Base-by-base conservation (phyloP, 2,329 filamentous ascomycete genomes). In the Elsinoe ampelina region DNA sequence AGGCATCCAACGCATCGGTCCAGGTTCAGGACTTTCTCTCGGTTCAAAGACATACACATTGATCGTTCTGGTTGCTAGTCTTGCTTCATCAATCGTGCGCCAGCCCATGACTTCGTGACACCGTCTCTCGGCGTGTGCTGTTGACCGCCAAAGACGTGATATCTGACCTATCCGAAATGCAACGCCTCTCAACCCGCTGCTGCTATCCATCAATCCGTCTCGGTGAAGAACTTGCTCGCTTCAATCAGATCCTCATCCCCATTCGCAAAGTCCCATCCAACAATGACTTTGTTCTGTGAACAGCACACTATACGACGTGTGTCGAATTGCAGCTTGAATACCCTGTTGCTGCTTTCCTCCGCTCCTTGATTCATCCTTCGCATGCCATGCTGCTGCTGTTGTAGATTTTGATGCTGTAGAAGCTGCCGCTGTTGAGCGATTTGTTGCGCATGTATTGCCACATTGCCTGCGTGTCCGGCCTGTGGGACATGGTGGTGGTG, bases 321-420 rank as follows among this genome's bases (percentile, higher is more conserved):
- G 68, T 98, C 93, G 63, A 96, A 98, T 70, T 98, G 93, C 35
- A 97, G 77, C 72, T 98, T 98, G 77, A 97, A 98, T 2, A 98
- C 87, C 20, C 93, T 72, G 10, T 81, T 78, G 35, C 77, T 77
- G 15, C 20, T 47, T 34, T 56, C 54, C 20, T 68, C 30, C 64
- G 41, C 39, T 20, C 42, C 65, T 12, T 73, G 72, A 15, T 57
- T 57, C 22, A 59, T 65, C 55, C 61, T 64, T 32, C 64, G 60
- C 3, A 61, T 63, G 12, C 60, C 63, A 12, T 62, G 63, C 19
- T 64, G 63, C 17, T 61, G 63, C 55, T 65, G 64, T 56, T n/a
- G 55, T 35, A 34, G 59, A 57, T 30, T 30, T 30, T 30, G 26
- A 8, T 30, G 64, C 58, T n/a, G 55, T 35, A 34, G 59, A 56